Base-by-base conservation (phyloP, 2,329 filamentous ascomycete genomes). In the Chrysosporium queenslandicum region DNA sequence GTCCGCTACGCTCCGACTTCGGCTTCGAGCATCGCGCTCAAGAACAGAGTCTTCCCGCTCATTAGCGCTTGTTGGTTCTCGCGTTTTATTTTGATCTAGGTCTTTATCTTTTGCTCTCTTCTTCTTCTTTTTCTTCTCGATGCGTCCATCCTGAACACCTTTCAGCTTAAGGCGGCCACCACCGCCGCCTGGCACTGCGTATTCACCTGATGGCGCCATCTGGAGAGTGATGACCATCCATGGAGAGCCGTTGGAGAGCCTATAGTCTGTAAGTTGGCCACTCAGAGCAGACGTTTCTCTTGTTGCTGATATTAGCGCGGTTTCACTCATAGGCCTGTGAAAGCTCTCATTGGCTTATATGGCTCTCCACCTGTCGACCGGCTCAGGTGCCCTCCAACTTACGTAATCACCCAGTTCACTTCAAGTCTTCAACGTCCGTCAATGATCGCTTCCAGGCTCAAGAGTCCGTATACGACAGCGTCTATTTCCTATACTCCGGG, bases 151-250 rank as follows among this genome's bases (percentile, higher is more conserved):
- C 43, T 79, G 82, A 56, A 77, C 73, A 63, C 89, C 88, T 73
- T 96, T 96, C 55, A 96, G 78, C 66, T 87, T 91, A 30, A 96
- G 79, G 56, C 84, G 85, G 61, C 88, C 88, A 30, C 16, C 46
- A 61, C 83, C 81, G 53, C 81, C 77, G 55, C 78, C 77, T 53
- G 47, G 46, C 4, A 48, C 20, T 14, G 52, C 29, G 20, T 56
- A 56, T 25, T 56, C 55, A 32, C 20, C 52, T 5, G 52, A 29
- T 30, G 55, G 55, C 14, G 52, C 52, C 55, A 56, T 56, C 20
- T 5, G 14, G 2, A 7, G n/a, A 14, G 20, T 18, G 30, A 18
- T n/a, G n/a, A n/a, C n/a, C n/a, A n/a, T n/a, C n/a, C n/a, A n/a
- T n/a, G n/a, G n/a, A n/a, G n/a, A n/a, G n/a, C n/a, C n/a, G n/a